Evolutionary conservation across 2,329 filamentous ascomycete species (phyloP).

Genomic region (Cladosporium sp.): DNA sequence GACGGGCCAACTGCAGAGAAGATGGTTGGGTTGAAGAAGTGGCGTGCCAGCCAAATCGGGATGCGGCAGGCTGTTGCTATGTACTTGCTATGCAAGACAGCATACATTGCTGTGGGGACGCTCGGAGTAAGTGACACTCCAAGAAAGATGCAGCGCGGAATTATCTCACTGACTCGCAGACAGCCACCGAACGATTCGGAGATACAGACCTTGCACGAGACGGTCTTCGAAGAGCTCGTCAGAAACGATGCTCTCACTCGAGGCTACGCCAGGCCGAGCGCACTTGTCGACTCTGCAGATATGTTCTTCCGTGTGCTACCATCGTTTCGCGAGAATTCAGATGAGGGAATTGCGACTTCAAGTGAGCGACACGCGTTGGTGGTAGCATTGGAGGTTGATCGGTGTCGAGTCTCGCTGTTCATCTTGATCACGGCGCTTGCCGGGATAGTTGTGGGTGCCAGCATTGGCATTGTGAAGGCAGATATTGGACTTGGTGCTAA

Average conservation of each 20-base stretch:
- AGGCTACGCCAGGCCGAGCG: neutral
- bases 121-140: neutral
- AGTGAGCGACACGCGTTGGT: slow-evolving; percentile 1
- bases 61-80: neutral
- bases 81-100: neutral
- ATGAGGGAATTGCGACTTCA: neutral
- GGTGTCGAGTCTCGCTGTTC: neutral
- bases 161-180: neutral
- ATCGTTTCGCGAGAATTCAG: neutral
- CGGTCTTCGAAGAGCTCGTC: neutral
- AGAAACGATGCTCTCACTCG: neutral
- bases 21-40: neutral
- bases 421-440: neutral
- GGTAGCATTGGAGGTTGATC: neutral
- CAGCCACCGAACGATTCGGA: neutral
- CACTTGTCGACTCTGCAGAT: neutral
- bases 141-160: neutral
- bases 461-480: neutral
- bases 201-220: neutral
- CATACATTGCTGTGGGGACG: neutral
- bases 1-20: neutral
- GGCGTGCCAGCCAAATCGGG: neutral
- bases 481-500: neutral
- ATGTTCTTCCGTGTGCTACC: neutral
- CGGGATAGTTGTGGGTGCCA: neutral